A percentile compares a stretch with the other conserved stretches of the same genome.
Conservation (phyloP, 495 filamentous ascomycete genomes). For the Aspergillus cristatus region DNA sequence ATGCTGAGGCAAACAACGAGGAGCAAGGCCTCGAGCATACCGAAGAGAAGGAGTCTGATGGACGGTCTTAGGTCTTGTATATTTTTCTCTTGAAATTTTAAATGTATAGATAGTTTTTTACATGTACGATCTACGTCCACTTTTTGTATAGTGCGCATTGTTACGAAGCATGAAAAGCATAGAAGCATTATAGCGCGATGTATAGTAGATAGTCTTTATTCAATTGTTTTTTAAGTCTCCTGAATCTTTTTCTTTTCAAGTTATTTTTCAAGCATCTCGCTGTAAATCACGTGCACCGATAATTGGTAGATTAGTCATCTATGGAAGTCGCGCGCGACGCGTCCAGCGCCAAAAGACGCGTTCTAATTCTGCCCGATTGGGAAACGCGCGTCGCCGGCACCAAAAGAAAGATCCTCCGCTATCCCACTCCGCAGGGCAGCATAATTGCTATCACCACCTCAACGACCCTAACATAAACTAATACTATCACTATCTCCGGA, state of each 20-base stretch:
- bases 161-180: too few relatives aligned
- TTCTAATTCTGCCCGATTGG: conserved; percentile 33
- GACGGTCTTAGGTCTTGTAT: neutral
- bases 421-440: conserved; percentile 9
- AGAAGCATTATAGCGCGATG: neutral
- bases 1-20: too few relatives aligned
- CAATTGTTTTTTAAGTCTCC: too few relatives aligned
- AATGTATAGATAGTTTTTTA: too few relatives aligned
- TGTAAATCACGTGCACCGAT: neutral
- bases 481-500: neutral
- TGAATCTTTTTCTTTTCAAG: too few relatives aligned
- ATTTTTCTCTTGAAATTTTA: too few relatives aligned
- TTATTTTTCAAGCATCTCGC: too few relatives aligned
- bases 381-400: conserved; percentile 13
- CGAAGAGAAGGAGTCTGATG: neutral
- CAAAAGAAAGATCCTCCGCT: conserved; percentile 16
- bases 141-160: too few relatives aligned
- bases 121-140: too few relatives aligned
- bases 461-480: neutral
- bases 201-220: neutral
- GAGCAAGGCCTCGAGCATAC: too few relatives aligned
- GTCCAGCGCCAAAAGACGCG: conserved; percentile 18
- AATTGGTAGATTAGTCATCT: conserved; percentile 8
- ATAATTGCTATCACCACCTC: neutral
- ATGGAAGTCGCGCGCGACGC: conserved; percentile 6